Evolutionary conservation across 306 rosid genomes (phyloP).

Genomic region (Quillaja saponaria): DNA sequence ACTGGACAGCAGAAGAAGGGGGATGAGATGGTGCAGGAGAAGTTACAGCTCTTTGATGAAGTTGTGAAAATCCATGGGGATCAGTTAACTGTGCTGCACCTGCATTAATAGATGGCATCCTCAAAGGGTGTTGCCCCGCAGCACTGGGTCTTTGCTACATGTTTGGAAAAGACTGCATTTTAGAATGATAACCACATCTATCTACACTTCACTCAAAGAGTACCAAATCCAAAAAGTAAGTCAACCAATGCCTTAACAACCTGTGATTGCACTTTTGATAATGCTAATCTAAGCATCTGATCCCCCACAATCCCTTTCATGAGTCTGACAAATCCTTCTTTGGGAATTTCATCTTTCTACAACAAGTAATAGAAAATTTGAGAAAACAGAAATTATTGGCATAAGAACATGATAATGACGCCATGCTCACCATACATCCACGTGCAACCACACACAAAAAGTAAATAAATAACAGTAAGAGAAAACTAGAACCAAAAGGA

Average conservation of each 20-base stretch:
- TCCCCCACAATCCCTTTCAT: slow-evolving; percentile 83
- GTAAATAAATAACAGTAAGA: too few relatives aligned
- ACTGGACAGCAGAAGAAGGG: slow-evolving; percentile 54
- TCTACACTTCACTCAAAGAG: not conserved
- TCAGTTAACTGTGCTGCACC: slow-evolving; percentile 61
- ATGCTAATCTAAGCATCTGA: slow-evolving; percentile 84
- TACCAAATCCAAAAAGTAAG: not conserved
- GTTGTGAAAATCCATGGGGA: slow-evolving; percentile 67
- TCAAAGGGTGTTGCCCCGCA: slow-evolving; percentile 56
- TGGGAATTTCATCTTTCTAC: slow-evolving; percentile 77
- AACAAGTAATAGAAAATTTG: slow-evolving; percentile 34
- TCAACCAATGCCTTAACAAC: slow-evolving; percentile 33
- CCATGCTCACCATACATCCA: too few relatives aligned
- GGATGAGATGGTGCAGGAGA: slow-evolving; percentile 56
- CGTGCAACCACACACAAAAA: too few relatives aligned
- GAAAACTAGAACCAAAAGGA: not conserved
- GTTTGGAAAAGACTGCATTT: slow-evolving; percentile 22
- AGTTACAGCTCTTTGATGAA: slow-evolving; percentile 68
- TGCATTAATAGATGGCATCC: slow-evolving; percentile 57
- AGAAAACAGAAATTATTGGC: slow-evolving; percentile 29
- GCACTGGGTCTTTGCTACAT: slow-evolving; percentile 41
- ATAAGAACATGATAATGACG: too few relatives aligned
- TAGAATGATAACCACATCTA: slow-evolving; percentile 23
- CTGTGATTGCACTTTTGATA: slow-evolving; percentile 66
- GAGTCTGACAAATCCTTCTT: slow-evolving; percentile 75